Evolutionary conservation across 352 stramenopile genomes (phyloP), one percentile per base, ranked within the genome.

Genomic region (Ophiocytium majus): DNA sequence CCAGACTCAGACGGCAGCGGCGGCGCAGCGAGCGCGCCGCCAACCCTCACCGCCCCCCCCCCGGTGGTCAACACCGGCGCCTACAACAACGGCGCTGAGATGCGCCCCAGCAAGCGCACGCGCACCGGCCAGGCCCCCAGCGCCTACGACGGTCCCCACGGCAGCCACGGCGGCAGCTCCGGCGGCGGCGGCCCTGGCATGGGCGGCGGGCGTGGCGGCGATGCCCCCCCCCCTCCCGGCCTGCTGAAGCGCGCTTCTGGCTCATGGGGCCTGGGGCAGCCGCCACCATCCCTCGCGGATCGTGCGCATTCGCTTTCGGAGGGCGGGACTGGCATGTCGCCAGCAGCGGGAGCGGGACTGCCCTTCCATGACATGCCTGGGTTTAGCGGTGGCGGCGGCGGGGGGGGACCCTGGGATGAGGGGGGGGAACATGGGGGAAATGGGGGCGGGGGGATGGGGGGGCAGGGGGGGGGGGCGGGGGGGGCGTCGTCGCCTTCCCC

Each of bases 401-500:
- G 63, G 35, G 80, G 66, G 63, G 50, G 5, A 10, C 33, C 10
- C 10, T 57, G 81, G 50, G 82, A 57, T 23, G 50, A 63, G 75
- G 37, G 33, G 81, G 74, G 23, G 50, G n/a, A 34, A 49, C 10
- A 50, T 31, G 50, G 31, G 80, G 49, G 31, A 9, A 9, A 35
- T 14, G 50, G 80, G 17, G 34, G 57, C 33, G 76, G 82, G 1
- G n/a, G 28, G 74, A 19, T 37, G 36, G 50, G 31, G 80, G 49
- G 31, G 5, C 75, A 35, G 19, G 50, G 80, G 17, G 34, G 57
- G 36, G 76, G 82, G 1, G 49, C 50, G 19, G 74, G 28, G 32
- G 74, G 50, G 14, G 32, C 28, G 28, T 0, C 43, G 35, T 78
- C 66, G 32, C 66, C 66, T 5, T 78, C 66, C 32, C 66, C 66